Base-by-base conservation (phyloP, 805 yeast species). In the Ogataea zsoltii region DNA sequence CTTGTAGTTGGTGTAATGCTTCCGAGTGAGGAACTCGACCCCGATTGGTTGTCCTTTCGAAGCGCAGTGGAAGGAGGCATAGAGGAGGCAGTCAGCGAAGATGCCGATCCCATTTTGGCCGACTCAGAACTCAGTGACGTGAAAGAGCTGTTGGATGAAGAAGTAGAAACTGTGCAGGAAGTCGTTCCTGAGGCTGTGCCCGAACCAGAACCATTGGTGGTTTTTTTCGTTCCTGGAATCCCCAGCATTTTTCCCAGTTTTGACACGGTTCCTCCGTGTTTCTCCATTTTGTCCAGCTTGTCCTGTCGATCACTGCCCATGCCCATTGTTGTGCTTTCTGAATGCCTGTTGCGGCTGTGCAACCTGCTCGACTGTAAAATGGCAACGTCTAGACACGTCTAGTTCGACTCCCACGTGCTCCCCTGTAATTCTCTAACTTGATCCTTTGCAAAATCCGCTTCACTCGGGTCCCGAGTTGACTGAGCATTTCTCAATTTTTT, bases 181-280 rank as follows among this genome's bases (percentile, higher is more conserved):
- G 32, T 25, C 13, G 18, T 25, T 26, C 18, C 19, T 5, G 34
- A 32, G 12, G 18, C 19, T 10, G 18, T 5, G 7, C 16, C 12
- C 12, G 34, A 14, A 12, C 34, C 34, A 16, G 18, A n/a, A 14
- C 25, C 25, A 9, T 9, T 21, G 25, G 25, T 21, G 25, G 25
- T 21, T 9, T 9, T 5, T 21, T 21, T 21, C 25, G 25, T 21
- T 21, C 25, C 25, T 11, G 31, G 14, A 28, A 58, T 46, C 9
- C 61, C 61, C 33, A 59, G 47, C 32, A 59, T 50, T 33, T 54
- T 53, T 7, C 61, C 63, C 33, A 59, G 48, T 45, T 51, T 57
- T 11, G 57, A 44, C 29, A 55, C 49, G 4, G 62, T 44, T 16
- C 57, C 53, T 35, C 44, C 53, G 38, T 23, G 30, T 10, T 28